Conservation (phyloP, 2,329 filamentous ascomycete genomes). For the Rhinocladiella mackenziei region DNA sequence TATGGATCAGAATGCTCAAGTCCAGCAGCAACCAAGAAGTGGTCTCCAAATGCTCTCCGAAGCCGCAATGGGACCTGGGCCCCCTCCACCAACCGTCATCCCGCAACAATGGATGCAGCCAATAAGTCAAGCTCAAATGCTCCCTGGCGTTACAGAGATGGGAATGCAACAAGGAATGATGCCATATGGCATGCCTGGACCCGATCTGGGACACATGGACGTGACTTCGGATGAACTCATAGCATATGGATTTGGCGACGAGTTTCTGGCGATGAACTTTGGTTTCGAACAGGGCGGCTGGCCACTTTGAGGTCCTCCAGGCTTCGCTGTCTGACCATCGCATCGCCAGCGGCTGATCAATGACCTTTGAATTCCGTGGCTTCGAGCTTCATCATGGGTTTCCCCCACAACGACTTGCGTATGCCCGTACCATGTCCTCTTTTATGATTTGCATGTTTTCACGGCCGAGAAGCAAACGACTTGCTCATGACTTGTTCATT, state of each 20-base stretch:
- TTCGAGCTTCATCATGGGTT: too few species aligned
- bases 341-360: too few species aligned
- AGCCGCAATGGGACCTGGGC: conserved; percentile 28
- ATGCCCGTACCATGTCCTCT: too few species aligned
- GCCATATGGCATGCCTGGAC: conserved; percentile 23
- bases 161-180: conserved; percentile 24
- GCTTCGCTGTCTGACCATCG: neutral
- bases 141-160: conserved; percentile 23
- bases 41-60: conserved; percentile 31
- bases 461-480: too few species aligned
- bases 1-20: conserved; percentile 13
- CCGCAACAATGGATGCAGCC: conserved; percentile 24
- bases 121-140: conserved; percentile 20
- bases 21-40: conserved; percentile 18
- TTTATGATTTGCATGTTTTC: too few species aligned
- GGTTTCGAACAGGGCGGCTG: conserved; percentile 27
- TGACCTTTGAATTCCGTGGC: too few species aligned
- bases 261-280: conserved; percentile 31
- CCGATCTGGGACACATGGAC: conserved; percentile 25
- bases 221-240: conserved; percentile 30
- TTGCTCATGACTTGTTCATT: too few species aligned
- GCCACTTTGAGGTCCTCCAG: conserved; percentile 8
- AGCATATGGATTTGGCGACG: conserved; percentile 30
- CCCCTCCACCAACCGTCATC: conserved; percentile 13
- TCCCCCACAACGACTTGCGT: too few species aligned